These are phyloP conservation scores for Parachlorella kessleri DNA, from an alignment of 139 green algal genomes.

Conservation along the genomic window DNA sequence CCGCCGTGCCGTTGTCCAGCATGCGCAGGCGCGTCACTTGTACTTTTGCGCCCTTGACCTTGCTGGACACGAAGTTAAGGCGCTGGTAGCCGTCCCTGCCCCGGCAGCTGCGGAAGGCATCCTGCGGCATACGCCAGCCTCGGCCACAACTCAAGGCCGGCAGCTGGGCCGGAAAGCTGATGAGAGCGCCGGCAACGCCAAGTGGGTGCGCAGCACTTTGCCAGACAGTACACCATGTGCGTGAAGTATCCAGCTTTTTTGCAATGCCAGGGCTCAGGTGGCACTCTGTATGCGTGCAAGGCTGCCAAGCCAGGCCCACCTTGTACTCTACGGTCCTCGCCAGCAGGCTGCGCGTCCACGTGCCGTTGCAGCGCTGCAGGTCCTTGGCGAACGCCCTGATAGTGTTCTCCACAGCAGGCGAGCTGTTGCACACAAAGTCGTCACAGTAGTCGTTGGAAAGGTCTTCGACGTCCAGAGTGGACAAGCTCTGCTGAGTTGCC, in stretches of 20 bases:
- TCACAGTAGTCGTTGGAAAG: constrained; percentile 61
- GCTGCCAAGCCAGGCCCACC: constrained; percentile 7
- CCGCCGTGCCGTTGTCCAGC: constrained; percentile 50
- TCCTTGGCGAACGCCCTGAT: constrained; percentile 59
- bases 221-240: no score
- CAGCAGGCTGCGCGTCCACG: constrained; percentile 46
- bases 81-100: constrained; percentile 49
- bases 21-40: constrained; percentile 52
- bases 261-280: no score
- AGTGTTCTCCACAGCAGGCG: constrained; percentile 68
- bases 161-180: no score
- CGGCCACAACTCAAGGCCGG: not conserved
- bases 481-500: no score
- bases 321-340: constrained; percentile 42
- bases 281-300: no score
- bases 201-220: not conserved
- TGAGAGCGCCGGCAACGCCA: not conserved
- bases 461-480: constrained; percentile 1
- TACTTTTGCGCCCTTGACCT: constrained; percentile 23
- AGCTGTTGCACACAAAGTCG: constrained; percentile 76
- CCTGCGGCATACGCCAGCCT: no score
- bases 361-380: constrained; percentile 38
- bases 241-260: no score
- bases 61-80: constrained; percentile 45
- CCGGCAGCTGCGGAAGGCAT: constrained; percentile 58